Evolutionary conservation across 176 grass and related monocot genomes (phyloP).

Genomic region (Dactylis glomerata): DNA sequence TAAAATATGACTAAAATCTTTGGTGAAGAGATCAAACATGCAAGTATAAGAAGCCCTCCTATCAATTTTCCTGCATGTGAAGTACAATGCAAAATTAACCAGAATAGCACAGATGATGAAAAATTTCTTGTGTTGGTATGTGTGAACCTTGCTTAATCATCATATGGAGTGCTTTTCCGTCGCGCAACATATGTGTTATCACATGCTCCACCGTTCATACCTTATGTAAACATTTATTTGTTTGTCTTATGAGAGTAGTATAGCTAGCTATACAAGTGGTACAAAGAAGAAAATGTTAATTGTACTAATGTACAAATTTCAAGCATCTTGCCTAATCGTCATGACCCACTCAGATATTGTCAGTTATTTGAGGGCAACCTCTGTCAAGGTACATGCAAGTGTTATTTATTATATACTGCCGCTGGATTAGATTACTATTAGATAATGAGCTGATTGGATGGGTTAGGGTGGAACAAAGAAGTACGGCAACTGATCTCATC

Average conservation of each 20-base stretch:
- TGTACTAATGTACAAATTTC: neutral
- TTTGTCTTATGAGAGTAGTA: neutral
- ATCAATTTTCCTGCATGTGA: neutral
- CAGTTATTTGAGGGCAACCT: neutral
- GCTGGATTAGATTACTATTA: neutral
- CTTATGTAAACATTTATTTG: neutral
- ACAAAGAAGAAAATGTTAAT: neutral
- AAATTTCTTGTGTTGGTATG: neutral
- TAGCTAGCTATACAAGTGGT: neutral
- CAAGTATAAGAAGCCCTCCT: no score
- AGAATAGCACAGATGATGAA: neutral
- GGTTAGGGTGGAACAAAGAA: neutral
- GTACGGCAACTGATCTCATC: slow-evolving; percentile 25
- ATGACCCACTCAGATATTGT: neutral
- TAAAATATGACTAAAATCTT: neutral
- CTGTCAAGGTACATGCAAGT: neutral
- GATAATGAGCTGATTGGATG: neutral
- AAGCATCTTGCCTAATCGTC: neutral
- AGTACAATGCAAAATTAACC: neutral
- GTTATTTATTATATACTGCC: neutral
- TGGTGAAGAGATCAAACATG: neutral
- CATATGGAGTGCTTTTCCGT: neutral
- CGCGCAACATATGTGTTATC: neutral
- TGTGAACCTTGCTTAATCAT: neutral
- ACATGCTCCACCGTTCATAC: neutral